Percentiles rank a stretch among this genome's conserved stretches.
These are phyloP conservation scores for Aspergillus sp. DNA, from an alignment of 2,329 filamentous ascomycete genomes.

Conservation along the genomic window DNA sequence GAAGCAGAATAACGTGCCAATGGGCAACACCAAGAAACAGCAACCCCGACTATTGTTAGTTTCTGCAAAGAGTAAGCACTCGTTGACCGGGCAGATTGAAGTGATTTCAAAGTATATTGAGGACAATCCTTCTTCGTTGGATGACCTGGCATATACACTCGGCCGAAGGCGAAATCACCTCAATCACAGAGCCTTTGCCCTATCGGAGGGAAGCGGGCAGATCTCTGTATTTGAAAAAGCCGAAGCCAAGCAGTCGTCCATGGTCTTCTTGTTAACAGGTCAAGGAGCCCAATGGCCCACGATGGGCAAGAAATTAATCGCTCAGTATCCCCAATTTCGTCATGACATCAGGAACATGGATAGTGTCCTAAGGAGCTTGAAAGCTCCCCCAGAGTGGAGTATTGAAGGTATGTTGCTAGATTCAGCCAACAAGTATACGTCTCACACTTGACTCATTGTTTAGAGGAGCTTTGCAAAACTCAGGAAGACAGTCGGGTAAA, in stretches of 20 bases:
- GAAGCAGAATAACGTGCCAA: background rate
- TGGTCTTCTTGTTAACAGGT: conserved; percentile 32
- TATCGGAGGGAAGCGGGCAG: background rate
- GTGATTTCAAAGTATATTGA: conserved; percentile 8
- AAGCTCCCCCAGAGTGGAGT: conserved; percentile 4
- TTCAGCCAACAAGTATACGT: no score
- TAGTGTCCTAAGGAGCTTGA: conserved; percentile 7
- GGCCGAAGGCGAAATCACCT: conserved; percentile 13
- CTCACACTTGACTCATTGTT: background rate
- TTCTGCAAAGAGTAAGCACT: conserved; percentile 12
- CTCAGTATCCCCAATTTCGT: conserved; percentile 15
- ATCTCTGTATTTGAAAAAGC: conserved; percentile 5
- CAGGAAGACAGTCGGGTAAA: conserved; percentile 13
- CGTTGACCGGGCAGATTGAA: conserved; percentile 10
- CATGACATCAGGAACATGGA: conserved; percentile 17
- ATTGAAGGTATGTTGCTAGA: conserved; percentile 5
- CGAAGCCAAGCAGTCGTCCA: background rate
- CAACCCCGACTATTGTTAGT: conserved; percentile 11
- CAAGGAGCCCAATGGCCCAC: conserved; percentile 36
- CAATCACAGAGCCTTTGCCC: conserved; percentile 12
- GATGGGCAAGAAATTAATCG: conserved; percentile 31
- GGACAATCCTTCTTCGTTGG: background rate
- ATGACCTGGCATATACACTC: conserved; percentile 17
- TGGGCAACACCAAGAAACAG: background rate
- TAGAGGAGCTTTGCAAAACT: conserved; percentile 8